These are phyloP conservation scores for Aspergillus sp. DNA, from an alignment of 2,329 filamentous ascomycete genomes.

Conservation along the genomic window DNA sequence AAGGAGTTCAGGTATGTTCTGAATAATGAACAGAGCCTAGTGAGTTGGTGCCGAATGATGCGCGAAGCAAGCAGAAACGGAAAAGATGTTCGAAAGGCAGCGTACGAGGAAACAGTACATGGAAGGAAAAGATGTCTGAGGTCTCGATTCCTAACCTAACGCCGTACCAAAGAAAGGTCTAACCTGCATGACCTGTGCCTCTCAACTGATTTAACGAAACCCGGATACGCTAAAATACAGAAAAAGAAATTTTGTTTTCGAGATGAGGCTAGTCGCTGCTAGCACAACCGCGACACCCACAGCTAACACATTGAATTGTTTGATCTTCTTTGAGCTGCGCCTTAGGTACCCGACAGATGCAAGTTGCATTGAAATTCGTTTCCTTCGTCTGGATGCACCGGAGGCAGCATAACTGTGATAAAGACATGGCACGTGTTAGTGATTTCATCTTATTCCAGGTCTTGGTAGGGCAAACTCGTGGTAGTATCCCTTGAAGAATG, in stretches of 20 bases:
- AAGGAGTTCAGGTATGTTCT: conserved; percentile 22
- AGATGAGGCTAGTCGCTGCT: conserved; percentile 68
- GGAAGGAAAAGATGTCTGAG: not conserved
- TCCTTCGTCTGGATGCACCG: conserved; percentile 99
- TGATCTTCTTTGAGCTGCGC: conserved; percentile 87
- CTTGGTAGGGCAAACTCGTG: not conserved
- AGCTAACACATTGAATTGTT: conserved; percentile 90
- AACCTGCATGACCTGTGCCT: not conserved
- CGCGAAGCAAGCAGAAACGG: not conserved
- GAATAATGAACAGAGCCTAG: not conserved
- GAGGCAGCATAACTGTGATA: conserved; percentile 77
- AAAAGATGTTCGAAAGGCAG: not conserved
- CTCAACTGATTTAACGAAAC: not conserved
- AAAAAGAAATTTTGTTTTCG: not conserved
- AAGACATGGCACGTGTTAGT: not conserved
- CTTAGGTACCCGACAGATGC: conserved; percentile 91
- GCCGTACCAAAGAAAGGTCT: not conserved
- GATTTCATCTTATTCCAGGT: not conserved
- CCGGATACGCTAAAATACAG: not conserved
- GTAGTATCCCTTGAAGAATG: no score
- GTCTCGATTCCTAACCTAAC: conserved; percentile 3
- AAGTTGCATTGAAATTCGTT: conserved; percentile 97
- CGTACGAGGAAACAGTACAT: not conserved
- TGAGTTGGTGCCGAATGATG: not conserved
- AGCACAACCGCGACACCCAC: conserved; percentile 87